Evolutionary conservation across 2,329 filamentous ascomycete species (phyloP).

Genomic region (Diaporthe eres): DNA sequence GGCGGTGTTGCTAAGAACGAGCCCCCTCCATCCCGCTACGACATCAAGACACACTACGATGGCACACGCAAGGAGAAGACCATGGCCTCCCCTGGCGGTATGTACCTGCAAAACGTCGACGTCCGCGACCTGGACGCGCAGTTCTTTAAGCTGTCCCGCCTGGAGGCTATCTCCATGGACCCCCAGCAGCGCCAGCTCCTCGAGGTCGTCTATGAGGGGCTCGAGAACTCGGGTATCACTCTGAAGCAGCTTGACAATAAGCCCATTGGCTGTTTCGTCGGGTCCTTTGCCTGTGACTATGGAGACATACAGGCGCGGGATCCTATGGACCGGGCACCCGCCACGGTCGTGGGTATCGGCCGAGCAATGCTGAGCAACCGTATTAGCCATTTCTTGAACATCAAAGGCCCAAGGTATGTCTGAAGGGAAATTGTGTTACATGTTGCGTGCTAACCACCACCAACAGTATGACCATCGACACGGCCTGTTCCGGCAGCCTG

Average conservation of each 20-base stretch:
- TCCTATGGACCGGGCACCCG: conserved; percentile 8
- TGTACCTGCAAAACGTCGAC: conserved; percentile 51
- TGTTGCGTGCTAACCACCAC: no score
- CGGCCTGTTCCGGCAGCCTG: conserved; percentile 63
- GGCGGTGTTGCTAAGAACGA: conserved; percentile 42
- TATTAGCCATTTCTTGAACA: conserved; percentile 55
- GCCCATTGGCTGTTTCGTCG: conserved; percentile 49
- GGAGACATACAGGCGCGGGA: not conserved
- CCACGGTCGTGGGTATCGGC: conserved; percentile 50
- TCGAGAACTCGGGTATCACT: conserved; percentile 55
- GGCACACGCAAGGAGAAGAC: conserved; percentile 43
- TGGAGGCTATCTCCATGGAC: conserved; percentile 58
- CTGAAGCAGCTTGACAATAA: conserved; percentile 43
- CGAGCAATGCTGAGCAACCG: conserved; percentile 55
- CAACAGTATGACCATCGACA: conserved; percentile 61
- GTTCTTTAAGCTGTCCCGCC: conserved; percentile 59
- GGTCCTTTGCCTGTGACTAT: conserved; percentile 44
- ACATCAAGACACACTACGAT: conserved; percentile 45
- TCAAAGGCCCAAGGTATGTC: conserved; percentile 49
- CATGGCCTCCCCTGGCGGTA: conserved; percentile 43
- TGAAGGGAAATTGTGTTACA: not conserved
- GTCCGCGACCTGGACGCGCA: conserved; percentile 54
- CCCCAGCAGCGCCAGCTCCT: conserved; percentile 58
- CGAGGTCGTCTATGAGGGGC: conserved; percentile 57
- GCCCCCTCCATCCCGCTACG: conserved; percentile 44